Base-by-base conservation (phyloP, 306 rosid species). In the Acmispon strigosus region DNA sequence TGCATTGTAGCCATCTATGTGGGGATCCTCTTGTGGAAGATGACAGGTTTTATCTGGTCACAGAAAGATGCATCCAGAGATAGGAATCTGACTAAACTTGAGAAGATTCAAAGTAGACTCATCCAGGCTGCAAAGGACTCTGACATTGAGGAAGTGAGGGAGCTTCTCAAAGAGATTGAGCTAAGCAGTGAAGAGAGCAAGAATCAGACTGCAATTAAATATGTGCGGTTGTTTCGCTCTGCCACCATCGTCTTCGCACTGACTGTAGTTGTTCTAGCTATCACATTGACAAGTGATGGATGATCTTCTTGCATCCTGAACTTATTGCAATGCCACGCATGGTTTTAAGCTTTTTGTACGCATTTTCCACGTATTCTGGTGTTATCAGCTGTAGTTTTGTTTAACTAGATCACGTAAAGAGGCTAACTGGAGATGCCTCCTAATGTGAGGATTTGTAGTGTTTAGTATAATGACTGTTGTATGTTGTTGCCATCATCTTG, bases 21-120 rank as follows among this genome's bases (percentile, higher is more conserved):
- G 2, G 98, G 98, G 41, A 82, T 94, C 69, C 97, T 94, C 34
- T 70, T 94, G 39, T 94, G 98, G 98, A 94, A 89, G 84, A 80
- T 87, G 88, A 89, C 95, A n/a, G 88, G 92, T 27, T 86, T 87
- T 77, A 69, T 90, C 70, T 93, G 98, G 97, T 83, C 96, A 47
- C 70, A 45, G 10, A 66, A 78, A 58, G 77, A 76, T 20, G 68
- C 73, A 2, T 17, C 48, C 10, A 36, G 78, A 10, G 59, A 75
- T 36, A 77, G 82, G 70, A 84, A 75, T 78, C 75, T 79, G 19
- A 49, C 59, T 7, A 83, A 87, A 83, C 74, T 90, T 8, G 86
- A 93, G 86, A 84, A 85, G 73, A 87, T 90, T 78, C 92, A 88
- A 81, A 67, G 88, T 73, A 83, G 67, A 70, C 87, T 94, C 34